Conservation (phyloP, 495 filamentous ascomycete species). For the Hapsidospora chrysogenum region DNA sequence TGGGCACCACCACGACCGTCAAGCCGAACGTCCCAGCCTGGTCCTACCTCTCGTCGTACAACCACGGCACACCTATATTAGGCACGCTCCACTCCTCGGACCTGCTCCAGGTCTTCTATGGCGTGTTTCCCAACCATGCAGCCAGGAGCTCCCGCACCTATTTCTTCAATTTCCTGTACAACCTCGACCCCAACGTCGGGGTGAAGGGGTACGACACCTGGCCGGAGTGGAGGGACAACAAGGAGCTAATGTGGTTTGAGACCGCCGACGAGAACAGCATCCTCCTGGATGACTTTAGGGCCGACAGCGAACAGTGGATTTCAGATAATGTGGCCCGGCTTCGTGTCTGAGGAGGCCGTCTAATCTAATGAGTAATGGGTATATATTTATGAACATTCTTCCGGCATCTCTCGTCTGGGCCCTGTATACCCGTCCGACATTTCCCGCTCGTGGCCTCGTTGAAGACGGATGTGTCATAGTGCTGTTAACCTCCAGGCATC, state of each 20-base stretch:
- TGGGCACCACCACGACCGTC: constrained; percentile 20
- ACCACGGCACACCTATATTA: constrained; percentile 48
- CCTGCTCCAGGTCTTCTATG: constrained; percentile 47
- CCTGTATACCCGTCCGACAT: too few relatives aligned
- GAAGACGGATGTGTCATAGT: too few relatives aligned
- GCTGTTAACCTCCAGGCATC: too few relatives aligned
- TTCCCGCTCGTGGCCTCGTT: too few relatives aligned
- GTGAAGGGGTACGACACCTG: constrained; percentile 27
- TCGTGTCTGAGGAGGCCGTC: not conserved
- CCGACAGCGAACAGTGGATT: constrained; percentile 30
- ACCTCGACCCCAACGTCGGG: constrained; percentile 43
- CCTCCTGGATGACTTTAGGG: constrained; percentile 44
- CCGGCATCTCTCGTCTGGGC: too few relatives aligned
- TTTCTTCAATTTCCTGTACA: constrained; percentile 49
- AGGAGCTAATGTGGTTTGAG: constrained; percentile 41
- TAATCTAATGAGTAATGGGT: not conserved
- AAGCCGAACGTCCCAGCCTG: constrained; percentile 42
- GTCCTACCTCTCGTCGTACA: constrained; percentile 56
- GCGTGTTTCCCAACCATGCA: constrained; percentile 43
- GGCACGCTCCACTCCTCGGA: constrained; percentile 62
- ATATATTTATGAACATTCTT: not conserved
- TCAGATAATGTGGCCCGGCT: constrained; percentile 16
- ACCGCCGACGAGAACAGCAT: constrained; percentile 19
- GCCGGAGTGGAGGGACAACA: constrained; percentile 41
- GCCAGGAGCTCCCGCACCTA: constrained; percentile 39